Evolutionary conservation across 2,329 filamentous ascomycete species (phyloP).

Genomic region (Cladosporium sp.): DNA sequence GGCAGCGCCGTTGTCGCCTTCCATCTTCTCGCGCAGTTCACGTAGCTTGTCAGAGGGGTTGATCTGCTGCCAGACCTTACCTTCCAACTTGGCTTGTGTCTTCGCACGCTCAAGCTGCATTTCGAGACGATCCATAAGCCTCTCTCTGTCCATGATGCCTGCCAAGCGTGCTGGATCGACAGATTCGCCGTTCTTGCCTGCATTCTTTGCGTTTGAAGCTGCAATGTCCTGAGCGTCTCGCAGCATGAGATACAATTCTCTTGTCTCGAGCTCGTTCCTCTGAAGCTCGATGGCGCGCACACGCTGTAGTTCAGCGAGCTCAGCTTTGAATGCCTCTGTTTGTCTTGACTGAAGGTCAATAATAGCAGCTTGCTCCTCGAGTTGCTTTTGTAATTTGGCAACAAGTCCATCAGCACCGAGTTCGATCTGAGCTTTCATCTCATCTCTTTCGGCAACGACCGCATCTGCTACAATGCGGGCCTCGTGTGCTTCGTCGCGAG

Average conservation of each 20-base stretch:
- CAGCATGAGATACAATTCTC: conserved; percentile 97
- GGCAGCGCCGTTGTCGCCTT: conserved; percentile 56
- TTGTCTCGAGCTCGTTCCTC: conserved; percentile 90
- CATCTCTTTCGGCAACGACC: conserved; percentile 93
- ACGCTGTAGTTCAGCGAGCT: conserved; percentile 82
- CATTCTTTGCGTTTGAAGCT: conserved; percentile 75
- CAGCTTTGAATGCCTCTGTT: conserved; percentile 82
- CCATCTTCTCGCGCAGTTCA: conserved; percentile 93
- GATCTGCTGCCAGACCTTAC: conserved; percentile 80
- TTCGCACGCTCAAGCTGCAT: conserved; percentile 96
- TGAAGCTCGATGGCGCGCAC: conserved; percentile 87
- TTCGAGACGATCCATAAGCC: conserved; percentile 88
- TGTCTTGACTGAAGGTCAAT: conserved; percentile 87
- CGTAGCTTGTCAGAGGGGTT: conserved; percentile 90
- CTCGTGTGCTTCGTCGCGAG: conserved; percentile 87
- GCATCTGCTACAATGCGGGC: conserved; percentile 91
- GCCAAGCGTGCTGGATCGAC: conserved; percentile 77
- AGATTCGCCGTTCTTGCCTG: conserved; percentile 52
- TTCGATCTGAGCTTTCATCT: conserved; percentile 85
- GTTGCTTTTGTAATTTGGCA: conserved; percentile 84
- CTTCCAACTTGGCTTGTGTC: conserved; percentile 96
- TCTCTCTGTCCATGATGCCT: conserved; percentile 89
- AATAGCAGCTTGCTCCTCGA: conserved; percentile 89
- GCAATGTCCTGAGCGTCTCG: conserved; percentile 95
- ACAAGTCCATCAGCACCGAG: conserved; percentile 92